phyloP scores from a whole-genome alignment of 306 rosid species.

The Cucumis cinereus region DNA sequence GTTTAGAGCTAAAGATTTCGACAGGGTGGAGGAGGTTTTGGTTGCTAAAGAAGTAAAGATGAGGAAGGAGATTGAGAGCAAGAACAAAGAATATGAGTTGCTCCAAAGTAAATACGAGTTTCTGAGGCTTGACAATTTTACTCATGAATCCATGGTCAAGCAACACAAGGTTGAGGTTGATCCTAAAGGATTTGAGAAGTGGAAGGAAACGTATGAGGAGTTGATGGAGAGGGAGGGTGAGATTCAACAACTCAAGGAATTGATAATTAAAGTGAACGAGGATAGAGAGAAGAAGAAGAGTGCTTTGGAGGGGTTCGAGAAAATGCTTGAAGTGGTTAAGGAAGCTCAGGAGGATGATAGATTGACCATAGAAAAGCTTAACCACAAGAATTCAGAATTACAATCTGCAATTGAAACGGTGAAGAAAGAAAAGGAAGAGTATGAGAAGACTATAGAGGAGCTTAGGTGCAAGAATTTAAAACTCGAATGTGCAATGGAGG shows the following conservation, averaged over 20 bases:
- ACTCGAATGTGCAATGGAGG: neutral
- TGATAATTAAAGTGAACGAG: neutral
- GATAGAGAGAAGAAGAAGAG: neutral
- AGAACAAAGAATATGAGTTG: neutral
- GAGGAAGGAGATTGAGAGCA: slow-evolving; percentile 2
- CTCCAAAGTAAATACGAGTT: neutral
- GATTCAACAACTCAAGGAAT: neutral
- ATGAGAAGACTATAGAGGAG: neutral
- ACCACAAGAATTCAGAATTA: neutral
- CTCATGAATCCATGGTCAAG: neutral
- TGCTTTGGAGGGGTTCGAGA: neutral
- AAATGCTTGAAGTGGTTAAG: slow-evolving; percentile 8
- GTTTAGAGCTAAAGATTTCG: neutral
- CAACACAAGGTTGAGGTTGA: neutral
- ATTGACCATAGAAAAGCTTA: neutral
- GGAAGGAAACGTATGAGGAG: neutral
- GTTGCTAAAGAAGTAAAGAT: slow-evolving; percentile 7
- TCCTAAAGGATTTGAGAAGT: neutral
- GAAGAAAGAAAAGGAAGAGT: neutral
- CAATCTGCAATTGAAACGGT: neutral
- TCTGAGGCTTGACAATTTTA: neutral
- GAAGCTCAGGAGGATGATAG: neutral
- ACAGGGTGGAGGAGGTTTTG: slow-evolving; percentile 13
- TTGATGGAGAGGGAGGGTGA: neutral
- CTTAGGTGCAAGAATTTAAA: neutral